These are phyloP conservation scores for Nakazawaea wyomingensis DNA, from an alignment of 805 yeast species.

Conservation along the genomic window DNA sequence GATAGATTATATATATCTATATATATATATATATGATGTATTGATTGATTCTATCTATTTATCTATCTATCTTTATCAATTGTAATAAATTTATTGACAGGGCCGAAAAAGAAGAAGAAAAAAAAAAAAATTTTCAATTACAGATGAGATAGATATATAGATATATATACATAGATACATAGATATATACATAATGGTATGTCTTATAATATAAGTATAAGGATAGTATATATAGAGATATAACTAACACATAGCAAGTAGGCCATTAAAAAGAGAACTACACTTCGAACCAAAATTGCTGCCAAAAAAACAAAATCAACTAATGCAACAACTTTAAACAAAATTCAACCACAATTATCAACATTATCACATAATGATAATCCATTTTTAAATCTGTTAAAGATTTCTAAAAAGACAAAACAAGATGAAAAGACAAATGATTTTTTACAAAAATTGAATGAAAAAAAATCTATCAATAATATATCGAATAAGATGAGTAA, in stretches of 20 bases:
- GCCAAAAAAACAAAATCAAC: conserved; percentile 23
- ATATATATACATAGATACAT: background rate
- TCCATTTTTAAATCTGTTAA: conserved; percentile 49
- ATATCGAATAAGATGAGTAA: conserved; percentile 51
- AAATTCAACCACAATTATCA: background rate
- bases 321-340: conserved; percentile 16
- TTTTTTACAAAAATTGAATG: conserved; percentile 34
- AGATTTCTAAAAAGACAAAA: conserved; percentile 50
- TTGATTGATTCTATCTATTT: no score
- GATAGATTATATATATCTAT: background rate
- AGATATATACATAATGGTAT: background rate
- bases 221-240: background rate
- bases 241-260: conserved; percentile 7
- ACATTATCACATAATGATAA: conserved; percentile 24
- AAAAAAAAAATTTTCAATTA: no score
- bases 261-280: conserved; percentile 44
- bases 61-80: no score
- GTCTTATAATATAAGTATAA: background rate
- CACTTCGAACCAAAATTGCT: conserved; percentile 37
- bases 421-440: conserved; percentile 31
- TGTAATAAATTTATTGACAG: no score
- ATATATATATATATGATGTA: no score
- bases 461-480: conserved; percentile 28
- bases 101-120: no score
- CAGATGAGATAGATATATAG: background rate